Percentiles rank a stretch among this genome's conserved stretches.
phyloP scores from a whole-genome alignment of 106 monocot genomes.

The Dendrobium officinale region DNA sequence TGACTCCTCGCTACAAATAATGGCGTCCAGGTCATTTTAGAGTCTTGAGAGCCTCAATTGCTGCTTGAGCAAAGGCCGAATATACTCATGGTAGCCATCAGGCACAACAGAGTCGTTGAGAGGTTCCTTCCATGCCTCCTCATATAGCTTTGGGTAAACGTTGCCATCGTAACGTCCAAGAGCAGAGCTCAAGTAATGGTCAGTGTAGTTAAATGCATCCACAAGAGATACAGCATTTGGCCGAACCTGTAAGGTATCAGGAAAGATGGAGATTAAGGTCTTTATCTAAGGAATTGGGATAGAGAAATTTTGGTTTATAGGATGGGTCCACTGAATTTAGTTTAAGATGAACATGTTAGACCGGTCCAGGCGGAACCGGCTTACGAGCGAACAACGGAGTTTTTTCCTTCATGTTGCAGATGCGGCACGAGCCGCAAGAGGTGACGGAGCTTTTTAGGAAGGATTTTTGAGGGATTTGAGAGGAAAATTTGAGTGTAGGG shows the following conservation, averaged over 20 bases:
- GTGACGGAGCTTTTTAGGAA: too few relatives aligned
- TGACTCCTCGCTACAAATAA: neutral
- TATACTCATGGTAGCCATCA: slow-evolving; percentile 74
- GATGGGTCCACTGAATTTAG: neutral
- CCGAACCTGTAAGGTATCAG: slow-evolving; percentile 42
- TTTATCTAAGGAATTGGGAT: neutral
- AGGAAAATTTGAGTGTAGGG: too few relatives aligned
- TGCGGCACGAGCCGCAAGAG: too few relatives aligned
- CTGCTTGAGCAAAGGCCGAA: slow-evolving; percentile 77
- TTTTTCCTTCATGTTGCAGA: too few relatives aligned
- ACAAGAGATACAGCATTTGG: slow-evolving; percentile 81
- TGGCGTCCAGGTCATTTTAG: neutral
- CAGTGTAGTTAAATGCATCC: slow-evolving; percentile 94
- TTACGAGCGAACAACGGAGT: too few relatives aligned
- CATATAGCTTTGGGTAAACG: slow-evolving; percentile 77
- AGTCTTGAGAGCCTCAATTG: slow-evolving; percentile 44
- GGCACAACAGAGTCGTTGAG: slow-evolving; percentile 79
- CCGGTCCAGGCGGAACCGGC: too few relatives aligned
- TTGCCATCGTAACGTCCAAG: slow-evolving; percentile 94
- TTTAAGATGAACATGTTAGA: neutral
- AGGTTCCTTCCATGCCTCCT: slow-evolving; percentile 82
- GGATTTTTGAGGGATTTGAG: too few relatives aligned
- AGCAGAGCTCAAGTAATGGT: slow-evolving; percentile 70
- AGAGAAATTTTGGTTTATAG: neutral
- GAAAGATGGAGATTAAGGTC: neutral